Conservation (phyloP, 768 basidiomycete species). For the Calvatia gigantea region DNA sequence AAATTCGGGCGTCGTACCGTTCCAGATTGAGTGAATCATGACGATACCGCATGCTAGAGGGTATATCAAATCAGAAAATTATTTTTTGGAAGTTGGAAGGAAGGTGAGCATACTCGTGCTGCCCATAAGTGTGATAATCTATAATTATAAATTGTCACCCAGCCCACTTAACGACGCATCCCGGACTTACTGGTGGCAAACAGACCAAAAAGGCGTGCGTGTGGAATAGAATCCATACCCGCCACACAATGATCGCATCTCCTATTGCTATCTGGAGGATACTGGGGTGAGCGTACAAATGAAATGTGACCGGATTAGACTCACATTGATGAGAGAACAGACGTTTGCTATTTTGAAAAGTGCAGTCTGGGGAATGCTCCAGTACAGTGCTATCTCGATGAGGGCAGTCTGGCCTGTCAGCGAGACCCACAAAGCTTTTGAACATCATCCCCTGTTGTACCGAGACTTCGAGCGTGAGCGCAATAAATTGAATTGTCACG, state of each 20-base stretch:
- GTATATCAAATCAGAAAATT: not conserved
- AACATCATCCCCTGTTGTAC: not conserved
- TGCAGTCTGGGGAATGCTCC: not conserved
- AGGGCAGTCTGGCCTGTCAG: not conserved
- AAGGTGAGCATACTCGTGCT: not conserved
- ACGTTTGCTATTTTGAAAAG: not conserved
- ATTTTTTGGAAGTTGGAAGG: not conserved
- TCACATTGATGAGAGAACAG: not conserved
- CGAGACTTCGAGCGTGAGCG: not conserved
- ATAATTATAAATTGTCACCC: too few species aligned
- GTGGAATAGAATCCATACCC: conserved; percentile 1
- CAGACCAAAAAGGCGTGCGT: not conserved
- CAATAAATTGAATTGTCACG: not conserved
- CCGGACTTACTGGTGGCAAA: not conserved
- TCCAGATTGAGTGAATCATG: not conserved
- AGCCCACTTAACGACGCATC: too few species aligned
- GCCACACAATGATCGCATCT: conserved; percentile 4
- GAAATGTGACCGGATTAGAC: not conserved
- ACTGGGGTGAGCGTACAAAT: not conserved
- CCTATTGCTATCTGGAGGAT: not conserved
- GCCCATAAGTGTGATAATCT: conserved; percentile 1
- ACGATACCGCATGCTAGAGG: not conserved
- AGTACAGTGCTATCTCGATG: not conserved
- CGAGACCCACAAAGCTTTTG: conserved; percentile 1
- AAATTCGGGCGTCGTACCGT: not conserved